Evolutionary conservation across 2,329 filamentous ascomycete genomes (phyloP).

Genomic region (Verticillium isaacii): DNA sequence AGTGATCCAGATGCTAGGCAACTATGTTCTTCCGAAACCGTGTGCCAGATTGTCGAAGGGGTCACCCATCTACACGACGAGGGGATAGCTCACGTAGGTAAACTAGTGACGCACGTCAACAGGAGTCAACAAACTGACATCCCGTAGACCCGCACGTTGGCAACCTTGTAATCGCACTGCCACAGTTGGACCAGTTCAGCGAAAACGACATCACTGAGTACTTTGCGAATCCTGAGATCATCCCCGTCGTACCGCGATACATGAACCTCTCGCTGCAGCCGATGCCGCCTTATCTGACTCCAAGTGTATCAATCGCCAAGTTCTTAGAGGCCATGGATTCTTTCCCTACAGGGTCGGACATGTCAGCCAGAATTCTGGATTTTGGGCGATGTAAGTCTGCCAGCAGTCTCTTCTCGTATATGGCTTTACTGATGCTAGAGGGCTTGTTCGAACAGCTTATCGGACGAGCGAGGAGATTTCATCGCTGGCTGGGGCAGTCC

Average conservation of each 20-base stretch:
- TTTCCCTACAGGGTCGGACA: not conserved
- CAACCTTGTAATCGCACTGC: not conserved
- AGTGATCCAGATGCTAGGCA: not conserved
- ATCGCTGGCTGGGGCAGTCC: not conserved
- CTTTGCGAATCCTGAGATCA: not conserved
- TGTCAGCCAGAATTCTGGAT: not conserved
- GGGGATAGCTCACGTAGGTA: not conserved
- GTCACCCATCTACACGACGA: slow-evolving; percentile 2
- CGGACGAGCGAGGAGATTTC: not conserved
- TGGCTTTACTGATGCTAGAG: not conserved
- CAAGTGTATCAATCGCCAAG: not conserved
- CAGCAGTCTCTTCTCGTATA: not conserved
- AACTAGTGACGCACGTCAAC: not conserved
- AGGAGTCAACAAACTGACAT: not conserved
- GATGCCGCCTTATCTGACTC: not conserved
- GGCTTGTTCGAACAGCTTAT: not conserved
- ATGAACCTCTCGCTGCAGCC: not conserved
- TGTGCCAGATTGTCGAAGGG: slow-evolving; percentile 2
- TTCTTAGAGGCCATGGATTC: not conserved
- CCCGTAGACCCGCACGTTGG: not conserved
- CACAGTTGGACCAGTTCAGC: not conserved
- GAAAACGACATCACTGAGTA: not conserved
- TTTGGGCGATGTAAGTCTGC: not conserved
- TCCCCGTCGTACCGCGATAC: not conserved
- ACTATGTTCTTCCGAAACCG: not conserved